Base-by-base conservation (phyloP, 495 filamentous ascomycete genomes). In the Annulohypoxylon bovei region DNA sequence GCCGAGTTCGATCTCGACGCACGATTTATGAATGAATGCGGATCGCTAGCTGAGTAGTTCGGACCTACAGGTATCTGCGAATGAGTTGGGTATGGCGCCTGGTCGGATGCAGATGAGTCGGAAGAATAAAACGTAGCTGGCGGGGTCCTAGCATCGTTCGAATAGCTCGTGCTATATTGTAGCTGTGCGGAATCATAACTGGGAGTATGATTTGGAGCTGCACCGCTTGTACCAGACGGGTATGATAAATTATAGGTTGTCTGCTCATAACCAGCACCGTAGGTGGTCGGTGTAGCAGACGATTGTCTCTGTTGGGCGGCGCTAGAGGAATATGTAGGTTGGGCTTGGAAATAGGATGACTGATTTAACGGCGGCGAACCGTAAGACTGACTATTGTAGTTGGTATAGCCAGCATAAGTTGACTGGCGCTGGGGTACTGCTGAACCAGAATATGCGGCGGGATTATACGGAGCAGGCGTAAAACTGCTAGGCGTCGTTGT, bases 31-130 rank as follows among this genome's bases (percentile, higher is more conserved):
- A 80, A 83, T 3, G 79, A 78, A 67, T 76, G 79, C 6, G 78
- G 78, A 25, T 84, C 82, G 44, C 69, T 67, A n/a, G 79, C 73
- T 22, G 80, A 77, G 62, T 82, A 84, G 63, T 71, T 78, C 4
- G 82, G 82, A 18, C 80, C 82, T 20, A 80, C 80, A 1, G 83
- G 83, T 28, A 85, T 85, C 12, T 83, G 79, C 3, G 80, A 81
- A 59, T 80, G 75, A 6, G 73, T 77, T 11, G 83, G 82, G 66
- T 85, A 85, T 6, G 83, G 82, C 6, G 74, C 76, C 62, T 81
- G 76, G n/a, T 81, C 72, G 37, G 62, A 78, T 9, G 78, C 44
- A 4, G 75, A 73, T 11, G 67, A 69, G 53, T 69, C 58, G 6
- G 68, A 71, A 18, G 78, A 65, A 35, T 83, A 82, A 12, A 77